phyloP scores from a whole-genome alignment of 2,329 filamentous ascomycete genomes.

The Nannizziopsis arthrosporioides region DNA sequence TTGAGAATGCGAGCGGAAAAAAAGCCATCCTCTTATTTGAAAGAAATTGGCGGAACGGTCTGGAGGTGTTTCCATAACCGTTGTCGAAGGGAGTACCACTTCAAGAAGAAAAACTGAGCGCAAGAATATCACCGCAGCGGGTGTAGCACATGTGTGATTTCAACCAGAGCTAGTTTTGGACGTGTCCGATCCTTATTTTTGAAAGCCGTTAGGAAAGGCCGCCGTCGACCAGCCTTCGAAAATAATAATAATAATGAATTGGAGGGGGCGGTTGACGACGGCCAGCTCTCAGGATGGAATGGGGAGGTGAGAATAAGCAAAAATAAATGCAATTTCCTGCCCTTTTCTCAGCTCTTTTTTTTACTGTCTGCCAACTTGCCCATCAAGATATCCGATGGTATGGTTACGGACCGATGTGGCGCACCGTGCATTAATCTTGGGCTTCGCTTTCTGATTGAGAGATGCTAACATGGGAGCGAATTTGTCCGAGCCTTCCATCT shows the following conservation, averaged over 20 bases:
- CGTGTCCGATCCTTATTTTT: neutral
- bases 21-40: neutral
- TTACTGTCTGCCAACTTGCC: neutral
- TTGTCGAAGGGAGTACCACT: neutral
- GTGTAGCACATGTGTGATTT: slow-evolving; percentile 10
- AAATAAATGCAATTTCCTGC: neutral
- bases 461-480: slow-evolving; percentile 8
- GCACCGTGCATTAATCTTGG: slow-evolving; percentile 10
- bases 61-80: neutral
- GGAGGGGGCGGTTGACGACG: neutral
- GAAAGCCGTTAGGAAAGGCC: neutral
- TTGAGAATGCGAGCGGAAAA: neutral
- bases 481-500: slow-evolving; percentile 13
- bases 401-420: slow-evolving; percentile 14
- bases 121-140: slow-evolving; percentile 6
- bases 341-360: slow-evolving; percentile 2
- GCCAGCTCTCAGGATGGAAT: neutral
- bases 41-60: slow-evolving; percentile 7
- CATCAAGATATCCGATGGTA: slow-evolving; percentile 10
- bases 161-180: slow-evolving; percentile 3
- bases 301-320: slow-evolving; percentile 5
- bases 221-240: neutral
- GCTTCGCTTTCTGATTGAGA: slow-evolving; percentile 10
- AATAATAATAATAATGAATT: neutral
- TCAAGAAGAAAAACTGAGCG: neutral